These are phyloP conservation scores for Circinella umbellata DNA, from an alignment of 371 early-diverging fungal genomes.

Conservation along the genomic window DNA sequence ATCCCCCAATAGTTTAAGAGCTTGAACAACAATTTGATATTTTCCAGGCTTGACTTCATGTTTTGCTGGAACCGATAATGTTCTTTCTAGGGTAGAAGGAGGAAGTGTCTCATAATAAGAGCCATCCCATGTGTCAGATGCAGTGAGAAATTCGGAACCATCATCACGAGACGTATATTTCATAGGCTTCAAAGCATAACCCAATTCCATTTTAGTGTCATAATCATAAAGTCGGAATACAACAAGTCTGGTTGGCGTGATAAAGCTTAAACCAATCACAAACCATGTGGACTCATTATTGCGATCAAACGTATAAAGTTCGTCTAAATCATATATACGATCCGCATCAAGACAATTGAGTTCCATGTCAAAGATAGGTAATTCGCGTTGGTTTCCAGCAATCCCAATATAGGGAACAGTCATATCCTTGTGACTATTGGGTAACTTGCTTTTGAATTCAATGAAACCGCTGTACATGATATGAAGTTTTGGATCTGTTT, in stretches of 20 bases:
- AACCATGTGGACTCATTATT: too few species aligned
- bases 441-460: slow-evolving; percentile 12
- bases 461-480: slow-evolving; percentile 50
- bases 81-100: slow-evolving; percentile 17
- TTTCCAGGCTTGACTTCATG: slow-evolving; percentile 11
- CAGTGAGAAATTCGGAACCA: neutral
- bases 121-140: slow-evolving; percentile 19
- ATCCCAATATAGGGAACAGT: slow-evolving; percentile 64
- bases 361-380: slow-evolving; percentile 36
- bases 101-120: slow-evolving; percentile 5
- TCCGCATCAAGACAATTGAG: slow-evolving; percentile 25
- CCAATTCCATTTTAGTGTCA: too few species aligned
- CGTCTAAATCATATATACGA: slow-evolving; percentile 3
- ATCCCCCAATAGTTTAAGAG: slow-evolving; percentile 18
- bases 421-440: slow-evolving; percentile 18
- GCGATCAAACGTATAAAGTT: slow-evolving; percentile 13
- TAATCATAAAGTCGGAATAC: too few species aligned
- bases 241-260: too few species aligned
- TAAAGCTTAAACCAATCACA: too few species aligned
- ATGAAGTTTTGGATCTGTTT: slow-evolving; percentile 20
- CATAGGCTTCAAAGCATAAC: too few species aligned
- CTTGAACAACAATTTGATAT: slow-evolving; percentile 11
- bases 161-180: too few species aligned
- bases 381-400: slow-evolving; percentile 51
- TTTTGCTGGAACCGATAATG: neutral